These are phyloP conservation scores for Vigna angularis DNA, from an alignment of 306 rosid genomes.

Conservation along the genomic window DNA sequence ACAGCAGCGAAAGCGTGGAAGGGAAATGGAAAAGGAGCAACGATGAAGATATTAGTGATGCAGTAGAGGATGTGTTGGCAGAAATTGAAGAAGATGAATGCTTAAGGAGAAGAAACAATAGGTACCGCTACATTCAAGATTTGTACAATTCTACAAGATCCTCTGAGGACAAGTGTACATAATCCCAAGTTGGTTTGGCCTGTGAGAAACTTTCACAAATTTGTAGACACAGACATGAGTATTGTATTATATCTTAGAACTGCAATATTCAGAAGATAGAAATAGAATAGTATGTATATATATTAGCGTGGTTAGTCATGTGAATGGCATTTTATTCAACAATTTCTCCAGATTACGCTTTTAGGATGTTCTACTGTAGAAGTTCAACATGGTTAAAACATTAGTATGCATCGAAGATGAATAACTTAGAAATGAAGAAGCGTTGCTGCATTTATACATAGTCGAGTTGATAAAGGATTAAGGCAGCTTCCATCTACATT, in stretches of 20 bases:
- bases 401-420: background rate
- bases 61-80: slow-evolving; percentile 23
- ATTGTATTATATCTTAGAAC: background rate
- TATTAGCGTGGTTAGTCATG: background rate
- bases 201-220: too few relatives aligned
- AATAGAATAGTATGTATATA: background rate
- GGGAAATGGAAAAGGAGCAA: slow-evolving; percentile 10
- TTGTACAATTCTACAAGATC: slow-evolving; percentile 33
- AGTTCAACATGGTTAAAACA: background rate
- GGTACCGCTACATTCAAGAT: slow-evolving; percentile 39
- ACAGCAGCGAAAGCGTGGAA: slow-evolving; percentile 37
- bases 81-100: slow-evolving; percentile 42
- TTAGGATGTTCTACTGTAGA: background rate
- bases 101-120: slow-evolving; percentile 26
- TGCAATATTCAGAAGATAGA: background rate
- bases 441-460: background rate
- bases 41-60: background rate
- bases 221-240: background rate
- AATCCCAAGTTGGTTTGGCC: too few relatives aligned
- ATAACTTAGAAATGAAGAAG: background rate
- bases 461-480: background rate
- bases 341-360: background rate
- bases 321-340: background rate
- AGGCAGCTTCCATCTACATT: background rate
- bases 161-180: background rate